Evolutionary conservation across 768 basidiomycete genomes (phyloP).

Genomic region (Suillus paluster): DNA sequence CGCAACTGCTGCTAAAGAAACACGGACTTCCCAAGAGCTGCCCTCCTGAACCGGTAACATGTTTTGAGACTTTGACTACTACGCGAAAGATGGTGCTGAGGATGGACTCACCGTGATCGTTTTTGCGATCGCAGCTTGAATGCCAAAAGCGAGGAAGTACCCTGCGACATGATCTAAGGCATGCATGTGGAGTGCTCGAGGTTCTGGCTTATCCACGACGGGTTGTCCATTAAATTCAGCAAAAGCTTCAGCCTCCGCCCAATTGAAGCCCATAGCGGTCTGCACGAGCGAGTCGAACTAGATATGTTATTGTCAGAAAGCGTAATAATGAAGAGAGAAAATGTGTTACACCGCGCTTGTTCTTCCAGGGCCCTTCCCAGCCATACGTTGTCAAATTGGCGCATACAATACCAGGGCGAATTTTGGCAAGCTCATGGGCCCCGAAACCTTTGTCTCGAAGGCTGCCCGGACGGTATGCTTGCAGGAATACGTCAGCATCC

Average conservation of each 20-base stretch:
- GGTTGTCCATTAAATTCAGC: slow-evolving; percentile 30
- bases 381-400: slow-evolving; percentile 62
- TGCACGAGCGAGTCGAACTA: slow-evolving; percentile 72
- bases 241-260: slow-evolving; percentile 58
- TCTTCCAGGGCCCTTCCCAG: slow-evolving; percentile 60
- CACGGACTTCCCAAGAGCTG: slow-evolving; percentile 62
- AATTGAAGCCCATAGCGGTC: slow-evolving; percentile 62
- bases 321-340: background rate
- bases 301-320: slow-evolving; percentile 1
- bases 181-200: slow-evolving; percentile 56
- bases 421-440: slow-evolving; percentile 39
- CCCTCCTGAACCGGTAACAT: slow-evolving; percentile 48
- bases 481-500: slow-evolving; percentile 61
- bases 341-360: slow-evolving; percentile 51
- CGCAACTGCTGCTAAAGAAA: slow-evolving; percentile 60
- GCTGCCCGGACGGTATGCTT: slow-evolving; percentile 62
- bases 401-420: slow-evolving; percentile 52
- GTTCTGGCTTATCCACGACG: slow-evolving; percentile 7
- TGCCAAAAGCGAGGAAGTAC: slow-evolving; percentile 62
- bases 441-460: slow-evolving; percentile 55
- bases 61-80: background rate
- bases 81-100: background rate
- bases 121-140: slow-evolving; percentile 57
- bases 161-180: slow-evolving; percentile 64
- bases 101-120: slow-evolving; percentile 48